Conservation (phyloP, 2,329 filamentous ascomycete species). For the Leptoxyphium fumago region DNA sequence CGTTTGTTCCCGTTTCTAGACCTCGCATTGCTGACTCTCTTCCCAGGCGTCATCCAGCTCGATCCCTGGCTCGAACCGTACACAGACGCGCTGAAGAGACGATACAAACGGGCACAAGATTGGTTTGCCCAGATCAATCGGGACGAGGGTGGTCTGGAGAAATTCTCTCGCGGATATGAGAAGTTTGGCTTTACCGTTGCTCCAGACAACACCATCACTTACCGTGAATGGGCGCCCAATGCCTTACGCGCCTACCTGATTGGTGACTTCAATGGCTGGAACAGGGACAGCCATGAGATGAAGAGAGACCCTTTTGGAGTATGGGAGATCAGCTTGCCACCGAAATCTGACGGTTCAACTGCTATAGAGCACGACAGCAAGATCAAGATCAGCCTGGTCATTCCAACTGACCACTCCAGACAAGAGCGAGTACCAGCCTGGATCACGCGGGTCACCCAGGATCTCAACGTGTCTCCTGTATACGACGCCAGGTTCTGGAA, state of each 20-base stretch:
- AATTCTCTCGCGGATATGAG: slow-evolving; percentile 80
- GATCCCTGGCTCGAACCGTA: slow-evolving; percentile 87
- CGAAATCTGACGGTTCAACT: slow-evolving; percentile 56
- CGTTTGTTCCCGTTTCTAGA: neutral
- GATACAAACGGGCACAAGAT: slow-evolving; percentile 64
- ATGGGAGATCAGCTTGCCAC: slow-evolving; percentile 69
- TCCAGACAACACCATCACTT: slow-evolving; percentile 69
- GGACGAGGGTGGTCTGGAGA: slow-evolving; percentile 75
- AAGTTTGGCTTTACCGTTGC: slow-evolving; percentile 74
- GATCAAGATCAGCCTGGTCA: slow-evolving; percentile 76
- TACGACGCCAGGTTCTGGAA: slow-evolving; percentile 98
- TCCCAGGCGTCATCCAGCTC: slow-evolving; percentile 63
- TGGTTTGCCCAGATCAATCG: slow-evolving; percentile 79
- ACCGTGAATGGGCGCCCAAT: slow-evolving; percentile 94
- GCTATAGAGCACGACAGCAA: slow-evolving; percentile 89
- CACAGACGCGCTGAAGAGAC: slow-evolving; percentile 56
- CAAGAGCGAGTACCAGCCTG: slow-evolving; percentile 85
- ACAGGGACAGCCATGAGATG: slow-evolving; percentile 72
- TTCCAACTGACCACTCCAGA: slow-evolving; percentile 57
- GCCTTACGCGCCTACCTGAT: slow-evolving; percentile 71
- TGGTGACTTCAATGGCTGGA: slow-evolving; percentile 94
- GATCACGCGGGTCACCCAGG: slow-evolving; percentile 96
- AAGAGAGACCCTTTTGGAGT: slow-evolving; percentile 71
- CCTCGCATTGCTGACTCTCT: neutral
- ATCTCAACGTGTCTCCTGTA: slow-evolving; percentile 72